Base-by-base conservation (phyloP, 345 rosid species). In the Erodium maritimum region DNA sequence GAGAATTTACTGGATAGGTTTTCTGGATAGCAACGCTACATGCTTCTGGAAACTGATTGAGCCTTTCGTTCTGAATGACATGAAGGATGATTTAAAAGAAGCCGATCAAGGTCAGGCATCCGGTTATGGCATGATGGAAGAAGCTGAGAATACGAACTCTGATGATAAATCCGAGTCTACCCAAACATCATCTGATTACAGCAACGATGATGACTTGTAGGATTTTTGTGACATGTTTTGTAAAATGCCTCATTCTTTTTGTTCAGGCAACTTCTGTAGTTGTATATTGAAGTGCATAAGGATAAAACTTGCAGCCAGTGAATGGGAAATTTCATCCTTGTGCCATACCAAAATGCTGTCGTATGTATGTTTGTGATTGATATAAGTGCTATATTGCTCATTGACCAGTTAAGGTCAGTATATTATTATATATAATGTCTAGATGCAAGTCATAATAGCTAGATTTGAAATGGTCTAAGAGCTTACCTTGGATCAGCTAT, bases 1-100 rank as follows among this genome's bases (percentile, higher is more conserved):
- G 63, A 73, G 65, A 64, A 77, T 77, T 20, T 86, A 71, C 61
- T 88, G 95, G 95, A 69, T 91, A 5, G 95, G 99, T n/a, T 73
- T 91, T 58, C 71, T 79, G 1, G 91, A 90, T 66, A 69, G 58
- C 58, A 74, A 80, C 68, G 77, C 96, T 6, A 64, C 64, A 12
- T 67, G 60, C 77, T 84, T 86, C 57, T 80, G 87, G 94, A 78
- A 89, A 60, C 62, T 88, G 64, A 76, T 85, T 23, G 94, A 80
- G 62, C 85, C 91, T 8, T 62, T 80, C 45, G 70, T 93, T 23
- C 67, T 83, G 50, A 83, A 76, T 14, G 79, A 73, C 54, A 52
- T 80, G 56, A 76, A 73, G 79, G 84, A 76, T 64, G 50, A 53
- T 71, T 61, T 72, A 18, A 48, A 23, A 25, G 62, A 17, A 48